A percentile compares a stretch with the other conserved stretches of the same genome.
These are phyloP conservation scores for Globisporangium echinulatum DNA, from an alignment of 352 stramenopile genomes.

Conservation along the genomic window DNA sequence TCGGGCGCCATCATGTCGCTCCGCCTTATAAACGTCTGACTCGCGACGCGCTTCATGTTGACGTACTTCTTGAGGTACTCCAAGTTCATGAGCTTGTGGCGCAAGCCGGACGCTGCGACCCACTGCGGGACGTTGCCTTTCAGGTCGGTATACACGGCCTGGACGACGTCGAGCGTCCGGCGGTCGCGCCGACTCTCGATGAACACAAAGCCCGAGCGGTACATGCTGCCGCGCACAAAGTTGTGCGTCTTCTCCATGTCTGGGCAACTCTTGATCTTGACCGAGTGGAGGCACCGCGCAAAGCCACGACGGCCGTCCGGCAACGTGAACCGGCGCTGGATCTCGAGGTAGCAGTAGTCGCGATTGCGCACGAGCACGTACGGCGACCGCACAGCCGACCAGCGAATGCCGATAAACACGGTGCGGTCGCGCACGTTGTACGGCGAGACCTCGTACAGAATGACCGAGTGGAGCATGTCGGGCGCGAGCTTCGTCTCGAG, in stretches of 20 bases:
- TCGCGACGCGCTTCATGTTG: conserved; percentile 71
- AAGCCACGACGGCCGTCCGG: conserved; percentile 54
- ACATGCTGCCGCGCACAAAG: conserved; percentile 77
- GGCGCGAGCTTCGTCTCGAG: conserved; percentile 68
- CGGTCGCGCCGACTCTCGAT: conserved; percentile 69
- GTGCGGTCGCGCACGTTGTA: conserved; percentile 46
- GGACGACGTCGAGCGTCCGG: conserved; percentile 68
- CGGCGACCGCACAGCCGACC: conserved; percentile 59
- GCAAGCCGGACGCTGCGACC: conserved; percentile 52
- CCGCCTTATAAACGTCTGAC: conserved; percentile 61
- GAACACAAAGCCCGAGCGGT: conserved; percentile 74
- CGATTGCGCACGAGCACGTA: conserved; percentile 73
- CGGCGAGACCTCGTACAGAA: conserved; percentile 69
- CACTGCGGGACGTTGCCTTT: conserved; percentile 73
- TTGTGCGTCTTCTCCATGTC: conserved; percentile 77
- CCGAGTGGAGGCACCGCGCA: conserved; percentile 69
- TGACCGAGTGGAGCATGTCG: conserved; percentile 69
- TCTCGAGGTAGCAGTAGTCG: conserved; percentile 75
- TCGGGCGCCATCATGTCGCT: conserved; percentile 55
- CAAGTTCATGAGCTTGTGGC: conserved; percentile 61
- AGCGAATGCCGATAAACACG: conserved; percentile 73
- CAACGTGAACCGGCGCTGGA: conserved; percentile 61
- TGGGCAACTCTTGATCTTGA: conserved; percentile 81
- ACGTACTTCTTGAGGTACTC: conserved; percentile 79
- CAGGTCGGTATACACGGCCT: conserved; percentile 77